These are phyloP conservation scores for Calycina herbarum DNA, from an alignment of 2,329 filamentous ascomycete genomes.

Conservation along the genomic window DNA sequence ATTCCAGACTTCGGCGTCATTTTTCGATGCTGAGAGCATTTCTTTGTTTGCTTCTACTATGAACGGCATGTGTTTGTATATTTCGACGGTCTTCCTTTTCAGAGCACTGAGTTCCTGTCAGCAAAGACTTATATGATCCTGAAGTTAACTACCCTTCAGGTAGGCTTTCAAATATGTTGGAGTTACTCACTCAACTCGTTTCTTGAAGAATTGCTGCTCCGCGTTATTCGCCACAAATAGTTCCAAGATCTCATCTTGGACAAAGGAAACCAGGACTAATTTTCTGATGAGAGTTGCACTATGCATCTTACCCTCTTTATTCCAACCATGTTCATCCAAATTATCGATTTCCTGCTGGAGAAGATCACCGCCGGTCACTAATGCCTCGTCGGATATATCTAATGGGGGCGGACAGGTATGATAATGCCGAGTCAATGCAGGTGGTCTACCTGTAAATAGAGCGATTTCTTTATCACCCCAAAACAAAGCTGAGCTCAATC, in stretches of 20 bases:
- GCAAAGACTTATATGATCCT: no score
- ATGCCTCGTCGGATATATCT: conserved; percentile 41
- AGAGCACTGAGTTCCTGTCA: conserved; percentile 12
- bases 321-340: conserved; percentile 43
- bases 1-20: conserved; percentile 17
- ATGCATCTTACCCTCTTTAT: conserved; percentile 36
- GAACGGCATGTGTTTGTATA: conserved; percentile 11
- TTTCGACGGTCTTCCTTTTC: conserved; percentile 16
- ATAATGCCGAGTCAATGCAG: conserved; percentile 40
- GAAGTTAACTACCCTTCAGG: no score
- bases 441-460: conserved; percentile 46
- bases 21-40: conserved; percentile 2
- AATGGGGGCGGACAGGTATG: conserved; percentile 43
- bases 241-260: conserved; percentile 27
- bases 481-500: conserved; percentile 19
- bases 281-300: conserved; percentile 34
- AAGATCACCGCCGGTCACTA: conserved; percentile 37
- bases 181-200: conserved; percentile 22
- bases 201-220: conserved; percentile 14
- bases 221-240: conserved; percentile 20
- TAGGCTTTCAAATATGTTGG: no score
- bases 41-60: conserved; percentile 19
- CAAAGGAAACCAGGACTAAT: conserved; percentile 12
- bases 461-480: conserved; percentile 41
- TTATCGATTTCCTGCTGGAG: conserved; percentile 31